Evolutionary conservation across 305 asterid genomes (phyloP), one percentile per base, ranked within the genome.

Genomic region (Solanum hybrid): DNA sequence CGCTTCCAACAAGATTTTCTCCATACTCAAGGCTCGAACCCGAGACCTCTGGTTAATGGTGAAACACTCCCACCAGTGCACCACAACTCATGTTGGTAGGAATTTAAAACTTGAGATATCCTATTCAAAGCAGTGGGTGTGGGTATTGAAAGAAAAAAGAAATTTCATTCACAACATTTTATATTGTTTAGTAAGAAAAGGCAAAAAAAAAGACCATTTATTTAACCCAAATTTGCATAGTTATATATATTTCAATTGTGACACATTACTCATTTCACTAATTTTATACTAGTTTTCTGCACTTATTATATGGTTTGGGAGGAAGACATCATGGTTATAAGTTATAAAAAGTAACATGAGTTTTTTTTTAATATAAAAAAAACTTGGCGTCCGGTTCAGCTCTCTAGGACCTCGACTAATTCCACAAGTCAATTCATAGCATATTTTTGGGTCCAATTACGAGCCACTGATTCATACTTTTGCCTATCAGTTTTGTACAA

Each of bases 401-500:
- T 78, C 8, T n/a, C 0, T 0, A 1, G 7, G n/a, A 37, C 34
- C 31, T 79, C 13, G 7, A 37, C 4, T 79, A 37, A 12, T 79
- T 79, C 1, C 26, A 37, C 6, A 6, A 51, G 19, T 85, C 8
- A 85, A 2, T 85, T 56, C 86, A 42, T 42, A 56, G 89, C 89
- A 40, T 76, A 88, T 32, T 88, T 76, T 42, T 87, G 85, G 40
- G 85, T 73, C 89, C 89, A 87, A 69, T 51, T 87, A 26, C 85
- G 85, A 40, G 89, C 89, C 82, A 45, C 79, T 6, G 84, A 19
- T 45, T 88, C 89, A 88, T 88, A 75, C 26, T 88, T 75, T 11
- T 32, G 13, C 85, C 51, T 31, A 29, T 75, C 89, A 42, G 75
- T 40, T 14, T 88, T 76, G 56, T 87, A 87, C 76, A 88, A 40